A percentile compares a stretch with the other conserved stretches of the same genome.
Conservation (phyloP, 495 filamentous ascomycete genomes). For the Xylaria intraflava region DNA sequence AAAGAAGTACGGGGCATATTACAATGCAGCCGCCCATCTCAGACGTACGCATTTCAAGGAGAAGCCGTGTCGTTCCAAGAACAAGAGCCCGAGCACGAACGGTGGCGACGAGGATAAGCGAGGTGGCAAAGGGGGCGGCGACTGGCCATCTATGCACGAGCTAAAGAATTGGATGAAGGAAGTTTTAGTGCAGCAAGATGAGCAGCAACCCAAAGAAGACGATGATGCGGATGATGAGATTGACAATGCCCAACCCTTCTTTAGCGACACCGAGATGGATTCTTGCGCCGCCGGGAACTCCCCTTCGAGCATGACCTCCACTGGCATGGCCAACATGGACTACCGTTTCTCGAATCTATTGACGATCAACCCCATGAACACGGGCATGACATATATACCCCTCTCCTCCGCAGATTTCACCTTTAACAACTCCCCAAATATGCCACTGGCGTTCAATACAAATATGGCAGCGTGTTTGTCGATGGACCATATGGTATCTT, state of each 20-base stretch:
- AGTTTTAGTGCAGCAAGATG: conserved; percentile 42
- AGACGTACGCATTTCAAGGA: conserved; percentile 76
- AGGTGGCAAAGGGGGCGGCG: conserved; percentile 78
- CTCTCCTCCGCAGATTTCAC: conserved; percentile 37
- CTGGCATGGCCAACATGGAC: conserved; percentile 23
- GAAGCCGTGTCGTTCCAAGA: conserved; percentile 38
- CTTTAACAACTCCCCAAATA: conserved; percentile 20
- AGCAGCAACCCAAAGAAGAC: conserved; percentile 21
- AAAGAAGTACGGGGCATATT: conserved; percentile 86
- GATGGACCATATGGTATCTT: conserved; percentile 30
- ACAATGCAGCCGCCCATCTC: conserved; percentile 91
- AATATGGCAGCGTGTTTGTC: conserved; percentile 13
- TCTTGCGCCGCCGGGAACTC: conserved; percentile 9
- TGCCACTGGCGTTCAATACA: conserved; percentile 19
- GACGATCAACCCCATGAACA: conserved; percentile 21
- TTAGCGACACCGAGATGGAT: conserved; percentile 20
- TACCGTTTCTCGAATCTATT: conserved; percentile 19
- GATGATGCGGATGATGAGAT: conserved; percentile 30
- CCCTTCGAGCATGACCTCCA: conserved; percentile 20
- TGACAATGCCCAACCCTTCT: background rate
- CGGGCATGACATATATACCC: conserved; percentile 25
- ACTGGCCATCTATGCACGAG: conserved; percentile 72
- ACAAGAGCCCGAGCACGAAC: conserved; percentile 28
- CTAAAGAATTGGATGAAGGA: conserved; percentile 80
- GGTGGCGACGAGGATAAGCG: conserved; percentile 49